A percentile compares a stretch with the other conserved stretches of the same genome.
Evolutionary conservation across 2,329 filamentous ascomycete genomes (phyloP).

Genomic region (Aspergillus sp.): DNA sequence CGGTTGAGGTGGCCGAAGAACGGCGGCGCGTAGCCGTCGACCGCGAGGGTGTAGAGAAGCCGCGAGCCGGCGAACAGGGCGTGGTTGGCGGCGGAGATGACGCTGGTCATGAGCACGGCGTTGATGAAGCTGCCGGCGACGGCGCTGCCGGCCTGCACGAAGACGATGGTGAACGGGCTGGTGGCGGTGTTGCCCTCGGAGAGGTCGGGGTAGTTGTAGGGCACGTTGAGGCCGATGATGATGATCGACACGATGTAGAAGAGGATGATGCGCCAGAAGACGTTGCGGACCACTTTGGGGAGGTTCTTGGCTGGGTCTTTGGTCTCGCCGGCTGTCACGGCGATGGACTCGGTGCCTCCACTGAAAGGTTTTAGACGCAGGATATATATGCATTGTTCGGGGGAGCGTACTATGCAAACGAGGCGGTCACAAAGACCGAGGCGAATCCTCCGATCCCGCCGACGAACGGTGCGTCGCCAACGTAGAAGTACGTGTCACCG

Average conservation of each 20-base stretch:
- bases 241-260: constrained; percentile 55
- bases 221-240: constrained; percentile 59
- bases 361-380: constrained; percentile 24
- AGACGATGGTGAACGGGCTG: constrained; percentile 62
- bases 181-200: constrained; percentile 45
- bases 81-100: constrained; percentile 60
- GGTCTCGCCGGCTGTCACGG: constrained; percentile 66
- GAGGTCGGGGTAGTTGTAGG: constrained; percentile 53
- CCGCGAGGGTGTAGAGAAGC: constrained; percentile 57
- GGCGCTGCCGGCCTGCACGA: constrained; percentile 56
- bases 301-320: constrained; percentile 61
- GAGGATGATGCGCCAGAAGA: constrained; percentile 62
- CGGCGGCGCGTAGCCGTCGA: constrained; percentile 56
- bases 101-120: constrained; percentile 59
- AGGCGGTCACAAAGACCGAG: constrained; percentile 62
- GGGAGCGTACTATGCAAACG: constrained; percentile 54
- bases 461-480: constrained; percentile 63
- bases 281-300: constrained; percentile 63
- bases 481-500: constrained; percentile 58
- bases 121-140: constrained; percentile 60
- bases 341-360: constrained; percentile 63
- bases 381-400: neutral
- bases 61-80: constrained; percentile 58
- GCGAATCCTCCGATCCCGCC: constrained; percentile 65
- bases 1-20: constrained; percentile 53